Evolutionary conservation across 495 filamentous ascomycete species (phyloP), one percentile per base, ranked within the genome.

Genomic region (Alectoria sarmentosa): DNA sequence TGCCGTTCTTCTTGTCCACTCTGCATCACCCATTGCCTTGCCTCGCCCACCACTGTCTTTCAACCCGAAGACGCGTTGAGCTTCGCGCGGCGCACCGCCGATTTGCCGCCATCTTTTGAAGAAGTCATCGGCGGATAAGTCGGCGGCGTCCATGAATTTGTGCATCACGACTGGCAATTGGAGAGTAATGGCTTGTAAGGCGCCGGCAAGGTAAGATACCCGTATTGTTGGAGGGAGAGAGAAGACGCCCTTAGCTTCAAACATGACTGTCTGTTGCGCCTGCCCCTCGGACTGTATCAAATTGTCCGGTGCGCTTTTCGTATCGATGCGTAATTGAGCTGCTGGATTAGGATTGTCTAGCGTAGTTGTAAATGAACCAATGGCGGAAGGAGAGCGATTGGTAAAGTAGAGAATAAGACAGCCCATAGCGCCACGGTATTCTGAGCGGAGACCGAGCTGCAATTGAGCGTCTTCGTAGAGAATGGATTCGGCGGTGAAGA

Each of bases 81-180:
- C 83, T 72, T 99, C 95, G 15, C 96, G 81, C 9, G 92, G 89
- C 3, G 81, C 81, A 10, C 89, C 91, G 23, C 95, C 95, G 70
- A 99, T 98, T 74, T 99, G 95, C 75, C 94, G 90, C 95, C 95
- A 99, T 28, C 95, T 82, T 79, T 94, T 97, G 79, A 99, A 99
- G 76, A 98, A 99, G 66, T 98, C 94, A 58, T 97, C 94, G 0
- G 86, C 85, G 13, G 82, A 82, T 44, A 99, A 75, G 46, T 89
- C 83, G 0, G 95, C 92, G 0, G 89, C 84, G 64, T 96, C 92
- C 92, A 98, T 96, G 76, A 94, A 99, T 68, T 97, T 95, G 72
- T 96, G 92, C 64, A 91, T 84, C 4, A 90, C 77, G 6, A 99
- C 85, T 1, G 95, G 95, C 5, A 99, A 82, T 73, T 92, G 91